Evolutionary conservation across 2,329 filamentous ascomycete genomes (phyloP), one percentile per base, ranked within the genome.

Genomic region (Zalaria sp.): DNA sequence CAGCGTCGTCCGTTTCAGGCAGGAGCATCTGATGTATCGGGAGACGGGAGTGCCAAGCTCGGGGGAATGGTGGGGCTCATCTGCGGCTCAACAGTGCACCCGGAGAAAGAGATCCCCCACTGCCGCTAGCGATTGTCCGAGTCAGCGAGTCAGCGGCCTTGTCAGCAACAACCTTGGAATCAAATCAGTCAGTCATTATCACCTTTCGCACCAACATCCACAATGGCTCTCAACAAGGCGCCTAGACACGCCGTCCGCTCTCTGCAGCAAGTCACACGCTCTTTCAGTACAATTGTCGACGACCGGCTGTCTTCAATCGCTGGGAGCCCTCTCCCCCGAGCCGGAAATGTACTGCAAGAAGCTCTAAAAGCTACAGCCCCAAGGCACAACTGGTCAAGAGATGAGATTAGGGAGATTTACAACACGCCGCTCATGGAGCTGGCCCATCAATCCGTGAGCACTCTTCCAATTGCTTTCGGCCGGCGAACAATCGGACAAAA

Each of bases 341-440:
- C 43, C 25, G 42, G 52, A 34, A 52, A 46, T 44, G 57, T 57
- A 38, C 56, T 69, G 38, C 57, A 61, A 44, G 50, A 57, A 49
- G 81, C 83, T 5, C 67, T 82, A 25, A 66, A 71, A 36, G 77
- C 80, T 25, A 71, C 63, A 1, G 63, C 57, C 4, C 74, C 83
- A 8, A 71, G 84, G 39, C 80, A 79, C 53, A 73, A 79, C 59
- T 93, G 86, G 87, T 84, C 83, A 4, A 77, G 73, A 49, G 78
- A 88, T 48, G 82, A 93, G 63, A 86, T 93, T 47, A 67, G 79
- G 6, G 75, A 82, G 48, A 81, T 93, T 51, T 93, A 91, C 64
- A 75, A 88, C 56, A 81, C 80, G 39, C 83, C 85, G 10, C 66
- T 93, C 57, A 80, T 88, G 68, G 81, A 89, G 56, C 65, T 93